phyloP scores from a whole-genome alignment of 768 basidiomycete genomes.

The Royoungia palumana region DNA sequence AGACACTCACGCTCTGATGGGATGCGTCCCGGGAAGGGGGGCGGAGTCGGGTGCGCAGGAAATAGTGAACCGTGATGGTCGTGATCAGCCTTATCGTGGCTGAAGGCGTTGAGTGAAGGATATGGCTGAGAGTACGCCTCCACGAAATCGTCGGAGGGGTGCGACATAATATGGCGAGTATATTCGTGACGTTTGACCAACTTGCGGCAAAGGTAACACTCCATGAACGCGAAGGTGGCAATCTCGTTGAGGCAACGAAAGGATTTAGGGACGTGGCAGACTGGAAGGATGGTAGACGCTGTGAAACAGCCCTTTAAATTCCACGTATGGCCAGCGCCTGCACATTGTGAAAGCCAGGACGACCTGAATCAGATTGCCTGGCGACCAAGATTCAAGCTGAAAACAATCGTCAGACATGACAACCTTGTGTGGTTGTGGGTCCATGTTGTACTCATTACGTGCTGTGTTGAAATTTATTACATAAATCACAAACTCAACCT shows the following conservation, averaged over 20 bases:
- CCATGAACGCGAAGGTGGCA: not conserved
- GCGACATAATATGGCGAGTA: constrained; percentile 9
- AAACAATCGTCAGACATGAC: too few relatives aligned
- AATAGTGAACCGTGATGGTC: not conserved
- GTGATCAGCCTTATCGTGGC: not conserved
- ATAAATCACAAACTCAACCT: too few relatives aligned
- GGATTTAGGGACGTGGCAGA: not conserved
- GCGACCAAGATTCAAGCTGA: not conserved
- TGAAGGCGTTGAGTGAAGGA: not conserved
- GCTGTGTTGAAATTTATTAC: too few relatives aligned
- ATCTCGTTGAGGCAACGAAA: too few relatives aligned
- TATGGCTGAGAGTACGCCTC: not conserved
- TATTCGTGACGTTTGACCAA: constrained; percentile 12
- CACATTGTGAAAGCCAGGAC: too few relatives aligned
- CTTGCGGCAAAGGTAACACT: constrained; percentile 17
- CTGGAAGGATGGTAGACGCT: not conserved
- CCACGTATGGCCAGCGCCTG: too few relatives aligned
- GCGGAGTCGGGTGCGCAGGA: not conserved
- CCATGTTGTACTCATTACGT: too few relatives aligned
- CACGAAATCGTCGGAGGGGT: not conserved
- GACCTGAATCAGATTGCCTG: not conserved
- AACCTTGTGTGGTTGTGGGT: too few relatives aligned
- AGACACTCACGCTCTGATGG: not conserved
- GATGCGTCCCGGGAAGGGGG: not conserved
- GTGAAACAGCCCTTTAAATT: not conserved